These are phyloP conservation scores for Microdochium trichocladiopsis DNA, from an alignment of 2,329 filamentous ascomycete species.

Conservation along the genomic window DNA sequence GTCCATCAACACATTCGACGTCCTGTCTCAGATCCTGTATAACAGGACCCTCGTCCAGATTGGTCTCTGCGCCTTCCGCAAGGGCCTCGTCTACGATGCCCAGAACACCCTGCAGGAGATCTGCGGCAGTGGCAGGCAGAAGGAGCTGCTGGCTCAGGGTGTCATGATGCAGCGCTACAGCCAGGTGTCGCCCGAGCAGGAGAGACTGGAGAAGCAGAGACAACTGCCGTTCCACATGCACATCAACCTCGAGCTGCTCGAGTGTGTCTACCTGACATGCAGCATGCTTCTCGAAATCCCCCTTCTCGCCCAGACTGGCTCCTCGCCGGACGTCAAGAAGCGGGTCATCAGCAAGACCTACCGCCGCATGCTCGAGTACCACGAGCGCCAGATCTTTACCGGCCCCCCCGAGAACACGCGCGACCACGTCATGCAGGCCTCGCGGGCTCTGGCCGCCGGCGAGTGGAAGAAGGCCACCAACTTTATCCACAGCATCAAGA, in stretches of 20 bases:
- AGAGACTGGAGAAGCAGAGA: constrained; percentile 92
- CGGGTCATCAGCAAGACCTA: constrained; percentile 99
- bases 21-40: constrained; percentile 96
- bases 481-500: constrained; percentile 97
- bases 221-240: constrained; percentile 99
- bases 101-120: constrained; percentile 98
- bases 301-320: constrained; percentile 91
- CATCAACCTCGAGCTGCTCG: constrained; percentile 96
- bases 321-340: constrained; percentile 94
- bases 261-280: constrained; percentile 97
- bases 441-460: constrained; percentile 90
- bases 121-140: constrained; percentile 93
- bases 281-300: constrained; percentile 99
- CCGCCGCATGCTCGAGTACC: constrained; percentile 97
- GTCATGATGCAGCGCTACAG: constrained; percentile 97
- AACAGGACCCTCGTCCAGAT: constrained; percentile 97
- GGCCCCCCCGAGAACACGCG: constrained; percentile 97
- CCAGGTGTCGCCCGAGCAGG: constrained; percentile 94
- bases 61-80: constrained; percentile 95
- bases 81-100: constrained; percentile 92
- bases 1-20: constrained; percentile 93
- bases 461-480: constrained; percentile 97
- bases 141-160: constrained; percentile 95
- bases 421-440: constrained; percentile 98
- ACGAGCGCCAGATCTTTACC: constrained; percentile 98